Percentiles rank a stretch among this genome's conserved stretches.
Conservation (phyloP, 192 early-diverging fungal species). For the Thamnidium elegans region DNA sequence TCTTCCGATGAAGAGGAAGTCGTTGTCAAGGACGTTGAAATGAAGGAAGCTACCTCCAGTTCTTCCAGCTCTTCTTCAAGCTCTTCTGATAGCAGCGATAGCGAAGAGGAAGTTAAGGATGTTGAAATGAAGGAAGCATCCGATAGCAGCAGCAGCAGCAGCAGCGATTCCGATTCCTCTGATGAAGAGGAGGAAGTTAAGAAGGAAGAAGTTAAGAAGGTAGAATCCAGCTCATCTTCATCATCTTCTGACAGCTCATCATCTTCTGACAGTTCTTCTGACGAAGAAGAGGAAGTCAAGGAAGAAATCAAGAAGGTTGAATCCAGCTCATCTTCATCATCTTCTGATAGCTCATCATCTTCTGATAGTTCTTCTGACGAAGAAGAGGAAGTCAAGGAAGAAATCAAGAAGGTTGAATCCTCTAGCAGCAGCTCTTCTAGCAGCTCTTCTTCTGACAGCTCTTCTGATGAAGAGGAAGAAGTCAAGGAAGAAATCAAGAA, state of each 20-base stretch:
- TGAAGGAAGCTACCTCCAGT: slow-evolving; percentile 15
- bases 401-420: slow-evolving; percentile 35
- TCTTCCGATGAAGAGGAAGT: slow-evolving; percentile 35
- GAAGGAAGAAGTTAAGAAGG: slow-evolving; percentile 8
- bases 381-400: slow-evolving; percentile 19
- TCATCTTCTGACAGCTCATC: slow-evolving; percentile 24
- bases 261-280: slow-evolving; percentile 36
- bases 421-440: slow-evolving; percentile 28
- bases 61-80: not conserved
- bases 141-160: slow-evolving; percentile 23
- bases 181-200: slow-evolving; percentile 4
- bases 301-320: slow-evolving; percentile 14
- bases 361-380: slow-evolving; percentile 16
- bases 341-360: slow-evolving; percentile 20
- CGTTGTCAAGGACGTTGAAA: slow-evolving; percentile 2
- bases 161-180: slow-evolving; percentile 20
- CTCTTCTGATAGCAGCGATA: slow-evolving; percentile 14
- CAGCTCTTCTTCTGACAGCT: slow-evolving; percentile 41
- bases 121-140: slow-evolving; percentile 20
- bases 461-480: slow-evolving; percentile 31
- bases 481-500: slow-evolving; percentile 16
- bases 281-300: slow-evolving; percentile 11
- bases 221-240: not conserved
- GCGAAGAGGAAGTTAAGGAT: slow-evolving; percentile 21
- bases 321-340: slow-evolving; percentile 8